A percentile compares a stretch with the other conserved stretches of the same genome.
These are phyloP conservation scores for Phytophthora vignae DNA, from an alignment of 352 stramenopile species.

Conservation along the genomic window DNA sequence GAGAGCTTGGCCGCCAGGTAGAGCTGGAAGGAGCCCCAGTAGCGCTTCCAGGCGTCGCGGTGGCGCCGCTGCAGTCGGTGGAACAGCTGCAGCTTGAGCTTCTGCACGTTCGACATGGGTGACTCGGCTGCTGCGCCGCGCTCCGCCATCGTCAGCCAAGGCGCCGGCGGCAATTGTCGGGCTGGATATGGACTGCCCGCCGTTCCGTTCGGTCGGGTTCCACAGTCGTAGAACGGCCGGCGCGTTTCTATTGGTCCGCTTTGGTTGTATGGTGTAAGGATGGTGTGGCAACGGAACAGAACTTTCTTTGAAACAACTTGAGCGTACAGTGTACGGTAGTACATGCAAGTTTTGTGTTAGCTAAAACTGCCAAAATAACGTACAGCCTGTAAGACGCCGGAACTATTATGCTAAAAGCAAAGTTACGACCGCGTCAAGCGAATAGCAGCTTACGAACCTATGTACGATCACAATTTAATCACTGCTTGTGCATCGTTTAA, in stretches of 20 bases:
- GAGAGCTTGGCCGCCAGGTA: conserved; percentile 63
- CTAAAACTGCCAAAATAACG: no score
- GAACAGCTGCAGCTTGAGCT: conserved; percentile 75
- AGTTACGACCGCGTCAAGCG: no score
- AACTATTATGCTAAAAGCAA: no score
- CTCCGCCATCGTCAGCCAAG: conserved; percentile 15
- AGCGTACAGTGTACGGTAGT: no score
- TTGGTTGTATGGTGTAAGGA: background rate
- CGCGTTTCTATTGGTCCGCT: background rate
- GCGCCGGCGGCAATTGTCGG: background rate
- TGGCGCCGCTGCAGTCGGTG: conserved; percentile 61
- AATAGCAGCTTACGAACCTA: no score
- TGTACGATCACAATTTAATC: no score
- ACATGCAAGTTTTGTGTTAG: no score
- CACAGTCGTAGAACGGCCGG: background rate
- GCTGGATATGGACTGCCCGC: conserved; percentile 6
- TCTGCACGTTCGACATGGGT: conserved; percentile 38
- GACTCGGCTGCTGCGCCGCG: background rate
- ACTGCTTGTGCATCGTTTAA: no score
- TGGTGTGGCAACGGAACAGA: no score
- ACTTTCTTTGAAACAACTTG: no score
- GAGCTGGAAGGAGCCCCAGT: conserved; percentile 69
- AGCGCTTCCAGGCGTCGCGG: conserved; percentile 58
- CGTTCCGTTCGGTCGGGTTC: conserved; percentile 2
- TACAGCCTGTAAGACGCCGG: no score